Percentiles rank a stretch among this genome's conserved stretches.
These are phyloP conservation scores for Penicillium sp. DNA, from an alignment of 2,329 filamentous ascomycete genomes.

Conservation along the genomic window DNA sequence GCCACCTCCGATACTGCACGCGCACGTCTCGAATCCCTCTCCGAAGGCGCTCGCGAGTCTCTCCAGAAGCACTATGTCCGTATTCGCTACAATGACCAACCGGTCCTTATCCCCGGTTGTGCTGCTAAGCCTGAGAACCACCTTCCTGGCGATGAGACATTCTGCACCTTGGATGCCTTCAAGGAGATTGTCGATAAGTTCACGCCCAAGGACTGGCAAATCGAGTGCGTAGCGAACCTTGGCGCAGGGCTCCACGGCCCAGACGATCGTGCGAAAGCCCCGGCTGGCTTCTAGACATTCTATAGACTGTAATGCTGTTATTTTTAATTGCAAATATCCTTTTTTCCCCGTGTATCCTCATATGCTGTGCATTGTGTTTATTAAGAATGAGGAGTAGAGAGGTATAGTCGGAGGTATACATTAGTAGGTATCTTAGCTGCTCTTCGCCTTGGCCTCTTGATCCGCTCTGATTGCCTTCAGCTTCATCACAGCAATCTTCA, in stretches of 20 bases:
- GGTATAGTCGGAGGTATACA: background rate
- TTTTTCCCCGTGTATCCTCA: background rate
- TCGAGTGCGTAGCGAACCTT: constrained; percentile 60
- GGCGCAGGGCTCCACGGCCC: constrained; percentile 55
- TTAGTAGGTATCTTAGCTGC: background rate
- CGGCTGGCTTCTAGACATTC: constrained; percentile 39
- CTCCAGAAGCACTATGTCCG: constrained; percentile 77
- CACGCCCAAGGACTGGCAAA: constrained; percentile 76
- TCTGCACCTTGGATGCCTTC: constrained; percentile 91
- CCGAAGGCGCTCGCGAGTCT: constrained; percentile 28
- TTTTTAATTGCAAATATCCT: background rate
- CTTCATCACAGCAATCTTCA: constrained; percentile 13
- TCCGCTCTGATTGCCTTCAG: constrained; percentile 15
- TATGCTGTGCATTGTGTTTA: background rate
- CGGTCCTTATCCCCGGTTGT: constrained; percentile 81
- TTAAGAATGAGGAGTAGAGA: background rate
- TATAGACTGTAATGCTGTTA: constrained; percentile 7
- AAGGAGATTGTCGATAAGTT: constrained; percentile 90
- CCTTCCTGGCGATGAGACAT: constrained; percentile 78
- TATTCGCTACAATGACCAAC: constrained; percentile 83
- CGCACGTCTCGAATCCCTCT: constrained; percentile 32
- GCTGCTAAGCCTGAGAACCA: constrained; percentile 70
- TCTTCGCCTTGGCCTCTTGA: constrained; percentile 11
- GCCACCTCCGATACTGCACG: constrained; percentile 36
- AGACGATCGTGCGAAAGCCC: constrained; percentile 37